Percentiles rank a stretch among this genome's conserved stretches.
Conservation (phyloP, 2,329 filamentous ascomycete species). For the Colletotrichum camelliae region DNA sequence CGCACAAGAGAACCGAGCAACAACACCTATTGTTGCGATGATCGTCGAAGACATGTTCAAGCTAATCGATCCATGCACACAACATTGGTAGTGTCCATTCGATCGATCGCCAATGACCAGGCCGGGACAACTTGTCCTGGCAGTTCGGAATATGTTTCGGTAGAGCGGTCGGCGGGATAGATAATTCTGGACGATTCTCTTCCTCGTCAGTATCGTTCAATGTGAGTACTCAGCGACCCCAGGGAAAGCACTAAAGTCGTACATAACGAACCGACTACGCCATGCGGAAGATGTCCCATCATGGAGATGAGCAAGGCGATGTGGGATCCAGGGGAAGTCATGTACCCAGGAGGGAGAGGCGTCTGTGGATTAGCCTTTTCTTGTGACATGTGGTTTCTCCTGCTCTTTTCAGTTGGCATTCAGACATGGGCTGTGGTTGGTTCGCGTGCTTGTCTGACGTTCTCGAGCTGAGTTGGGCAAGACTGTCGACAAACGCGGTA, state of each 20-base stretch:
- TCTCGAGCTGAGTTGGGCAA: no score
- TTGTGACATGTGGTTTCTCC: neutral
- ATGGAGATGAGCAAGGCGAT: neutral
- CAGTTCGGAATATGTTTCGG: neutral
- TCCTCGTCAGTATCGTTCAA: no score
- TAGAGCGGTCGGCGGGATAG: no score
- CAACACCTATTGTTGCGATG: neutral
- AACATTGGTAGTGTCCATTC: no score
- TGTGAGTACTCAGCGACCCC: no score
- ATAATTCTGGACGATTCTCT: no score
- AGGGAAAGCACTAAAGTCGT: neutral
- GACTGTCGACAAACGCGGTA: no score
- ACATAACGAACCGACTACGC: neutral
- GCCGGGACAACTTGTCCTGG: neutral
- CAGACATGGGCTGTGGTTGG: no score
- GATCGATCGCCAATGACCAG: no score
- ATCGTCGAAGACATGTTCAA: neutral
- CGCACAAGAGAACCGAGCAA: neutral
- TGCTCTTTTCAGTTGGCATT: neutral
- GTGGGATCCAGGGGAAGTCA: neutral
- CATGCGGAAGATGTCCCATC: neutral
- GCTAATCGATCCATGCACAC: neutral
- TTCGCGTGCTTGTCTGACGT: no score
- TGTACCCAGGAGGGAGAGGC: neutral
- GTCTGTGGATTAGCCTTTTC: neutral